Conservation (phyloP, 2,329 filamentous ascomycete species). For the Ceratocystis destructans region DNA sequence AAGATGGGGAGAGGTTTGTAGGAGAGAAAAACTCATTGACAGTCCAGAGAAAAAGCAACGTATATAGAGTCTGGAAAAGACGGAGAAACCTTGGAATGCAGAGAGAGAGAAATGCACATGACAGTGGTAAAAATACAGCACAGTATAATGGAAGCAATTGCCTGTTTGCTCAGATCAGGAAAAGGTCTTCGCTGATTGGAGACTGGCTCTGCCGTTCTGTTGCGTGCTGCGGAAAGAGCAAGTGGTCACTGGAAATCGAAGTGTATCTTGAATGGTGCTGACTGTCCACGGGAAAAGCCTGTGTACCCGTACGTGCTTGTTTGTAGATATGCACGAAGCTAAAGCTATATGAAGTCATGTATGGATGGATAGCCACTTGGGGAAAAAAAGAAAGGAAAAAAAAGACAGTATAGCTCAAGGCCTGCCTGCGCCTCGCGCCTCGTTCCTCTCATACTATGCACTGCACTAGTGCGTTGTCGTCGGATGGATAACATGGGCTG, state of each 20-base stretch:
- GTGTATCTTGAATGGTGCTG: no score
- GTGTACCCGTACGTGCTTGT: no score
- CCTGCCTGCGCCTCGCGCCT: background rate
- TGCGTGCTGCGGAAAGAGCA: background rate
- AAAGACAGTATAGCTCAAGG: background rate
- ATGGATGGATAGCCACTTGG: background rate
- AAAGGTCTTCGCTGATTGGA: background rate
- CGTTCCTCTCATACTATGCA: background rate
- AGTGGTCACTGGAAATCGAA: no score
- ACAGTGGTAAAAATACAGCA: background rate
- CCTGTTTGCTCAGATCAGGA: background rate
- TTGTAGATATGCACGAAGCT: background rate
- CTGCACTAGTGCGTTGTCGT: slow-evolving; percentile 1
- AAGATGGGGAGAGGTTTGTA: background rate
- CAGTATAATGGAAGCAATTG: background rate
- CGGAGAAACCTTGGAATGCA: background rate
- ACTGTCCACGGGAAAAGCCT: no score
- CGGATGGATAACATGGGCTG: background rate
- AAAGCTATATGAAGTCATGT: background rate
- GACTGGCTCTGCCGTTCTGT: background rate
- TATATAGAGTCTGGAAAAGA: background rate
- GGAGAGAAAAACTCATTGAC: background rate
- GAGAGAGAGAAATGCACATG: background rate
- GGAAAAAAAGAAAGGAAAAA: background rate
- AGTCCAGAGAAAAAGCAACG: background rate